These are phyloP conservation scores for Coix lacrymajobi DNA, from an alignment of 176 grass and related monocot genomes.

Conservation along the genomic window DNA sequence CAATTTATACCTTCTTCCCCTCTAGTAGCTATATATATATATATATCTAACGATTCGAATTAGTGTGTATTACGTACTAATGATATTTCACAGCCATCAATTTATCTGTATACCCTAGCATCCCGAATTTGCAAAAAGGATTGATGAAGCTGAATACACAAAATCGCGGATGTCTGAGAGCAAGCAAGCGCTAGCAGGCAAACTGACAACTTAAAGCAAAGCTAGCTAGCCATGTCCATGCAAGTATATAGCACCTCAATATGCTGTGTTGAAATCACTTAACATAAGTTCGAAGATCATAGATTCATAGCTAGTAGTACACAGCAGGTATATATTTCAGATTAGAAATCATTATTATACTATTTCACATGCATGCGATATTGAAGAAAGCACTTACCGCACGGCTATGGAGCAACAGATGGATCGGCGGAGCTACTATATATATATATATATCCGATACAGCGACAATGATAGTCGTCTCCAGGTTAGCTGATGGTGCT, in stretches of 20 bases:
- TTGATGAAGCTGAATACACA: neutral
- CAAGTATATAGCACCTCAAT: neutral
- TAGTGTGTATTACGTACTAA: too few species aligned
- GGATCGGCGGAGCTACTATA: too few species aligned
- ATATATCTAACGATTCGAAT: neutral
- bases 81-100: neutral
- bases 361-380: constrained; percentile 6
- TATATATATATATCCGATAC: too few species aligned
- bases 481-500: neutral
- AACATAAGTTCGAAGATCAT: neutral
- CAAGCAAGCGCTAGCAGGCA: neutral
- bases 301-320: too few species aligned
- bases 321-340: too few species aligned
- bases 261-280: neutral
- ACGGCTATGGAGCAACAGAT: neutral
- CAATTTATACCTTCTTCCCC: too few species aligned
- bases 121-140: neutral
- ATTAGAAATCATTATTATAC: neutral
- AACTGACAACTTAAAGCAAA: neutral
- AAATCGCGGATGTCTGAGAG: neutral
- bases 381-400: neutral
- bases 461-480: neutral
- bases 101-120: neutral
- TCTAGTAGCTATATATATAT: too few species aligned
- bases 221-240: too few species aligned